These are phyloP conservation scores for Mallotus nudiflorus DNA, from an alignment of 345 rosid species.

Conservation along the genomic window DNA sequence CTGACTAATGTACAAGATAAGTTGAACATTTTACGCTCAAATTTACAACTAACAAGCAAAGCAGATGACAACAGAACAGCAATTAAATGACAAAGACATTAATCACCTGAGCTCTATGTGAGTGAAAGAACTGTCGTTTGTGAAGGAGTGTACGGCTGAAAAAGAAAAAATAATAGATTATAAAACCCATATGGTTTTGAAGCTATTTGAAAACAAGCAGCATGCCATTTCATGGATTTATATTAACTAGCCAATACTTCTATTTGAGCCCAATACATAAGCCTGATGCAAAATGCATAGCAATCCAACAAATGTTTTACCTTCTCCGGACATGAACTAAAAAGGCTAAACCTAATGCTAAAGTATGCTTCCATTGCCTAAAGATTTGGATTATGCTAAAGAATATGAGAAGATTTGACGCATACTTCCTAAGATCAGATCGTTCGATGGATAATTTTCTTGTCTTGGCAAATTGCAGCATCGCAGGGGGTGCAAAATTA, in stretches of 20 bases:
- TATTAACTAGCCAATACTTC: neutral
- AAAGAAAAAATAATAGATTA: constrained; percentile 22
- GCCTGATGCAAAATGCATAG: no score
- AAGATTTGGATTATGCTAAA: neutral
- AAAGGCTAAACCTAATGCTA: no score
- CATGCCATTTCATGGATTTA: constrained; percentile 4
- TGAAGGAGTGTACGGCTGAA: constrained; percentile 81
- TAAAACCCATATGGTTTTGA: constrained; percentile 7
- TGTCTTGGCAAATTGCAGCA: constrained; percentile 90
- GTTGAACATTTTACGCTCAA: neutral
- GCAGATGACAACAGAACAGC: neutral
- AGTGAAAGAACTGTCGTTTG: constrained; percentile 92
- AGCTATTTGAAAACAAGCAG: neutral
- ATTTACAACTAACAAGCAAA: constrained; percentile 7
- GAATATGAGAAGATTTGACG: constrained; percentile 8
- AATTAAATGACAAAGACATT: neutral
- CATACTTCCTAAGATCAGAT: constrained; percentile 85
- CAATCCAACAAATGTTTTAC: constrained; percentile 4
- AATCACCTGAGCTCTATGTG: constrained; percentile 97
- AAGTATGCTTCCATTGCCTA: neutral
- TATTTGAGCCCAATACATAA: neutral
- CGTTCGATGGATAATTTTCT: constrained; percentile 89
- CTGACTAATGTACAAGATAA: neutral
- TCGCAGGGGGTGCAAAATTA: constrained; percentile 57
- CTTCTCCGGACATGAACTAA: neutral